Conservation (phyloP, 2,329 filamentous ascomycete species). For the Penicillium freii region DNA sequence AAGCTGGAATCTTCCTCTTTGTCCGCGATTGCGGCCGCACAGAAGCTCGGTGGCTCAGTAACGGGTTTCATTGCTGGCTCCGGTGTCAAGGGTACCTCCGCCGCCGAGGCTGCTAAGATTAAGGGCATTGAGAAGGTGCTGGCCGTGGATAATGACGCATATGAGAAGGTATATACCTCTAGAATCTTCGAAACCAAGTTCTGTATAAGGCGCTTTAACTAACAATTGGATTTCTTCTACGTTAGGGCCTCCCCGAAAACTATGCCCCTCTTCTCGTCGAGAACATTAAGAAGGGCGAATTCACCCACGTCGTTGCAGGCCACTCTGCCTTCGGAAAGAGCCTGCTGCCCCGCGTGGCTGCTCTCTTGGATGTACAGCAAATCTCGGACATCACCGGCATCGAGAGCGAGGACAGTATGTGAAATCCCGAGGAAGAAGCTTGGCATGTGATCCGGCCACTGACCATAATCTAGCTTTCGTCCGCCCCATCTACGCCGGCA, state of each 20-base stretch:
- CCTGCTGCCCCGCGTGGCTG: slow-evolving; percentile 84
- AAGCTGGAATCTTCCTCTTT: slow-evolving; percentile 80
- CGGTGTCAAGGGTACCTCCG: slow-evolving; percentile 67
- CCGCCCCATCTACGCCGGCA: slow-evolving; percentile 94
- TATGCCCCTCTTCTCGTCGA: slow-evolving; percentile 90
- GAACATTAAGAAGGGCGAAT: slow-evolving; percentile 94
- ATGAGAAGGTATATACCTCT: slow-evolving; percentile 71
- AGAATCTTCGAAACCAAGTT: not conserved
- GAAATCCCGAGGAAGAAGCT: not conserved
- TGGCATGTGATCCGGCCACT: slow-evolving; percentile 23
- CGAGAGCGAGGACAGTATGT: slow-evolving; percentile 77
- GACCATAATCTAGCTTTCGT: slow-evolving; percentile 65
- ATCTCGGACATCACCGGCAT: slow-evolving; percentile 88
- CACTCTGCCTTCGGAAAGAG: slow-evolving; percentile 98
- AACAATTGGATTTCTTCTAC: not conserved
- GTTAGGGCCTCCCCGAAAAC: slow-evolving; percentile 83
- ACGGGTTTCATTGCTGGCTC: slow-evolving; percentile 85
- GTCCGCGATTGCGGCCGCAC: slow-evolving; percentile 79
- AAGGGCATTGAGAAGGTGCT: slow-evolving; percentile 90
- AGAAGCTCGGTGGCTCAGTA: slow-evolving; percentile 79
- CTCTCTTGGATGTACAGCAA: slow-evolving; percentile 86
- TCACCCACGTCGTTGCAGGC: slow-evolving; percentile 84
- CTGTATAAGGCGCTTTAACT: not conserved
- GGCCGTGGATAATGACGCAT: slow-evolving; percentile 80
- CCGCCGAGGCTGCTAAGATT: slow-evolving; percentile 82